Conservation (phyloP, 208 protist species). For the Leptomonas pyrrhocoris region DNA sequence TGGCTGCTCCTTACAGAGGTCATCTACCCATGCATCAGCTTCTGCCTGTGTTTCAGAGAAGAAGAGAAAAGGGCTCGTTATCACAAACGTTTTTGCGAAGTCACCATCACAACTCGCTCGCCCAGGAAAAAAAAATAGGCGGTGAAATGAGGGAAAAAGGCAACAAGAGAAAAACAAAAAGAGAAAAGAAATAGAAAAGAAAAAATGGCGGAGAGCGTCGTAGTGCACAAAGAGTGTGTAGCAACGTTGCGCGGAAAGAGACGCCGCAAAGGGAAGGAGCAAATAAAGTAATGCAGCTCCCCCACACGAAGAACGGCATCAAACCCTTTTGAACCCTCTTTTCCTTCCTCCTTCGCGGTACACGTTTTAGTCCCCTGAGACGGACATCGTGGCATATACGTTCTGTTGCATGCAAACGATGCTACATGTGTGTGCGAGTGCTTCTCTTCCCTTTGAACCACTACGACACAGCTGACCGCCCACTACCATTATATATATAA, state of each 20-base stretch:
- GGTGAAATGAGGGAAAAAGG: background rate
- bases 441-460: background rate
- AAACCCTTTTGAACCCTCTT: no score
- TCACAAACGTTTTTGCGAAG: background rate
- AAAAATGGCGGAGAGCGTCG: background rate
- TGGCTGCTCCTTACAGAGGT: constrained; percentile 6
- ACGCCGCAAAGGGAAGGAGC: background rate
- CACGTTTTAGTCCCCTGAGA: no score
- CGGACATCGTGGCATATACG: no score
- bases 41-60: background rate
- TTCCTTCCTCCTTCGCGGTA: no score
- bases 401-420: no score
- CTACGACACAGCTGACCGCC: background rate
- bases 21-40: background rate
- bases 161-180: constrained; percentile 1
- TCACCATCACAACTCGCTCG: background rate
- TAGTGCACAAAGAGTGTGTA: background rate
- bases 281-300: no score
- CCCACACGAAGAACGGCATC: no score
- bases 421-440: no score
- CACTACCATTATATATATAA: no score
- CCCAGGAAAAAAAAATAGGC: background rate
- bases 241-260: background rate
- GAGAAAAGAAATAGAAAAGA: background rate
- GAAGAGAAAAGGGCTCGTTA: constrained; percentile 2